Evolutionary conservation across 371 early-diverging fungal species (phyloP).

Genomic region (Mucor indicus): DNA sequence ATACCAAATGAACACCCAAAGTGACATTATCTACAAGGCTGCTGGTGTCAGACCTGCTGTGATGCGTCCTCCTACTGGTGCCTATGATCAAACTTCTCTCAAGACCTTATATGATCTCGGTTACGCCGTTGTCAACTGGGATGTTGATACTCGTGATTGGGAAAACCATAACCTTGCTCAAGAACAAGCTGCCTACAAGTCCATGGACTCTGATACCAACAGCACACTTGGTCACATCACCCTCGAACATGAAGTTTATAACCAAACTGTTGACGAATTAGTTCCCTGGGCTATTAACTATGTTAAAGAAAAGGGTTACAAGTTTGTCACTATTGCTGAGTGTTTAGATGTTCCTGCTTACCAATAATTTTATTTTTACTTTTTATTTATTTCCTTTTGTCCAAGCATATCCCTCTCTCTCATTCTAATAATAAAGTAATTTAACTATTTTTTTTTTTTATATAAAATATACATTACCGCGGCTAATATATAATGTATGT

Average conservation of each 20-base stretch:
- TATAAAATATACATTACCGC: neutral
- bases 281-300: slow-evolving; percentile 31
- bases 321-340: slow-evolving; percentile 40
- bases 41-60: slow-evolving; percentile 21
- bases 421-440: neutral
- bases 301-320: slow-evolving; percentile 9
- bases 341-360: slow-evolving; percentile 26
- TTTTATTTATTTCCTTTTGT: too few species aligned
- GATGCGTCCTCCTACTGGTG: slow-evolving; percentile 54
- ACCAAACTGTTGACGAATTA: slow-evolving; percentile 26
- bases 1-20: slow-evolving; percentile 17
- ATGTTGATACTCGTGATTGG: slow-evolving; percentile 55
- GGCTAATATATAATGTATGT: too few species aligned
- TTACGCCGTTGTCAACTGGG: slow-evolving; percentile 49
- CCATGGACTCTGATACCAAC: slow-evolving; percentile 3
- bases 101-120: slow-evolving; percentile 36
- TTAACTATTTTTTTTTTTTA: neutral
- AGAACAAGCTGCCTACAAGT: slow-evolving; percentile 3
- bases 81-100: slow-evolving; percentile 22
- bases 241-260: slow-evolving; percentile 37
- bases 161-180: slow-evolving; percentile 15
- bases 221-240: slow-evolving; percentile 28
- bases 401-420: neutral
- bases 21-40: slow-evolving; percentile 22
- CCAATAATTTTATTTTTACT: neutral